These are phyloP conservation scores for Pleurotus platypus DNA, from an alignment of 768 basidiomycete genomes.

Conservation along the genomic window DNA sequence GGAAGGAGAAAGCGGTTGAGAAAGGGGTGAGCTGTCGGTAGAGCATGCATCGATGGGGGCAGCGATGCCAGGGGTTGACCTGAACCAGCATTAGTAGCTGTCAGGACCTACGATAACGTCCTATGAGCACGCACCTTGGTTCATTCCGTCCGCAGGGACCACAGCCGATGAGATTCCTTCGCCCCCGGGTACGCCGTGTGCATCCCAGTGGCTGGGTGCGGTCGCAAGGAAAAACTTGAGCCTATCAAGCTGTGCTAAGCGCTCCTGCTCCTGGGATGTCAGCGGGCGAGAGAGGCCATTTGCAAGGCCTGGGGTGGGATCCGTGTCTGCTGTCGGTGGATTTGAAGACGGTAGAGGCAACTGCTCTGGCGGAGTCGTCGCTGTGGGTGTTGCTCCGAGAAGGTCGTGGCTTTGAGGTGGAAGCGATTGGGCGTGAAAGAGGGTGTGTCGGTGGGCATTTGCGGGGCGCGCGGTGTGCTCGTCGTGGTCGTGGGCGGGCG, in stretches of 20 bases:
- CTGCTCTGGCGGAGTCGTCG: conserved; percentile 11
- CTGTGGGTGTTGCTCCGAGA: conserved; percentile 8
- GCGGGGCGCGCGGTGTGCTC: conserved; percentile 47
- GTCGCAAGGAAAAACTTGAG: conserved; percentile 90
- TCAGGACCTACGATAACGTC: not conserved
- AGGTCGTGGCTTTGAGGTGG: conserved; percentile 9
- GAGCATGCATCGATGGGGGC: conserved; percentile 32
- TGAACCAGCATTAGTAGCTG: not conserved
- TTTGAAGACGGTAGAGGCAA: not conserved
- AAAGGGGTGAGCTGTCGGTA: conserved; percentile 58
- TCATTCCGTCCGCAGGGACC: not conserved
- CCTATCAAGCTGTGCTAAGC: conserved; percentile 70
- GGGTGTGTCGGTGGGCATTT: conserved; percentile 42
- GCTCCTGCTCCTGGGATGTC: conserved; percentile 61
- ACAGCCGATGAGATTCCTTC: conserved; percentile 6
- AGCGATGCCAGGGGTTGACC: conserved; percentile 15
- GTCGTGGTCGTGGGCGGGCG: conserved; percentile 34
- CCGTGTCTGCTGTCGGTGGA: conserved; percentile 9
- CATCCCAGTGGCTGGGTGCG: conserved; percentile 74
- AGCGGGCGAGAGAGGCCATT: conserved; percentile 53
- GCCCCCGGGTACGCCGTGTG: conserved; percentile 8
- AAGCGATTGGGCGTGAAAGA: conserved; percentile 32
- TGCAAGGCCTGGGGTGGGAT: conserved; percentile 8
- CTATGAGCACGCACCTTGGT: not conserved
- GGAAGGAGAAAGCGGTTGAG: conserved; percentile 88